Evolutionary conservation across 345 rosid genomes (phyloP).

Genomic region (Pugionium dolabratum): DNA sequence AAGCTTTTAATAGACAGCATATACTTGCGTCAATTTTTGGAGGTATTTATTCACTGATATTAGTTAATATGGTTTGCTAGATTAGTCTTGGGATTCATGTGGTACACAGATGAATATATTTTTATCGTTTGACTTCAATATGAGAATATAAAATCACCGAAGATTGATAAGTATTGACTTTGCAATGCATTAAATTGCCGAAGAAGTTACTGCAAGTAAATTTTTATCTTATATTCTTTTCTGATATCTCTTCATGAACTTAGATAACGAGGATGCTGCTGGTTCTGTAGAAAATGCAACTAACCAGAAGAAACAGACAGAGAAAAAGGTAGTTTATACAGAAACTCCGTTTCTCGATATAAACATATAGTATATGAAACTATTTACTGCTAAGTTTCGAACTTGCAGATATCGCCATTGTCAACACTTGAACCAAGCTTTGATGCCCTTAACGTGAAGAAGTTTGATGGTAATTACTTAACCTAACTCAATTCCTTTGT

Average conservation of each 20-base stretch:
- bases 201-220: neutral
- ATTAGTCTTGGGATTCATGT: neutral
- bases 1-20: neutral
- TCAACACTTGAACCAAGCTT: slow-evolving; percentile 83
- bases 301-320: slow-evolving; percentile 61
- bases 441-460: slow-evolving; percentile 83
- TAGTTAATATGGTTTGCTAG: slow-evolving; percentile 2
- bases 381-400: slow-evolving; percentile 35
- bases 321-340: slow-evolving; percentile 56
- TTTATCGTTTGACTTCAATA: slow-evolving; percentile 3
- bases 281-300: slow-evolving; percentile 51
- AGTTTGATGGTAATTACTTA: slow-evolving; percentile 69
- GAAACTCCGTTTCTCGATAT: slow-evolving; percentile 5
- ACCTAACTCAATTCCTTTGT: slow-evolving; percentile 28
- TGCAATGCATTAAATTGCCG: neutral
- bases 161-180: neutral
- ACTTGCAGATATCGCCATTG: slow-evolving; percentile 80
- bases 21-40: neutral
- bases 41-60: neutral
- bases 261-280: slow-evolving; percentile 56
- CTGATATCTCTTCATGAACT: slow-evolving; percentile 29
- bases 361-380: neutral
- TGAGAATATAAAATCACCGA: slow-evolving; percentile 1
- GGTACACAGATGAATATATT: slow-evolving; percentile 11
- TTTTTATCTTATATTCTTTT: neutral